Conservation (phyloP, 768 basidiomycete species). For the Hygrophorus pudorinus region DNA sequence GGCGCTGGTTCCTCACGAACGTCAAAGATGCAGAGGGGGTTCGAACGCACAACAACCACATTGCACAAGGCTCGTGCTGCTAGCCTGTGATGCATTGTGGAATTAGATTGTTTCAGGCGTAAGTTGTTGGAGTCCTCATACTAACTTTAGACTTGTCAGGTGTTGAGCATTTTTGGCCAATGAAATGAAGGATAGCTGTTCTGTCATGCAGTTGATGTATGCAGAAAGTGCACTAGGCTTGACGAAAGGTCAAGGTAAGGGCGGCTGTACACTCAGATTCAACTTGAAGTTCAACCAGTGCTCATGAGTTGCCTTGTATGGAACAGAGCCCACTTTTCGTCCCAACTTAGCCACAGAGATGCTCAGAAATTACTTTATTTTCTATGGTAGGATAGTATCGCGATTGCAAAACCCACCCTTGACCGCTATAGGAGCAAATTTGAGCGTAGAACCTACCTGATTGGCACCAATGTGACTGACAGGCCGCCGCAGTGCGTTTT, state of each 20-base stretch:
- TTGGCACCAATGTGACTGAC: not conserved
- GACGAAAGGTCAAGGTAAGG: not conserved
- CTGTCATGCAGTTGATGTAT: too few species aligned
- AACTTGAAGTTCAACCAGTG: too few species aligned
- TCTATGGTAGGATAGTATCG: not conserved
- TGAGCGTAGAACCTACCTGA: not conserved
- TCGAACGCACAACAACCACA: slow-evolving; percentile 80
- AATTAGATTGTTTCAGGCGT: slow-evolving; percentile 25
- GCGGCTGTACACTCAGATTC: not conserved
- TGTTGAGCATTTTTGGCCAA: too few species aligned
- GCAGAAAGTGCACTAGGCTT: too few species aligned
- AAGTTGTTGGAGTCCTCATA: too few species aligned
- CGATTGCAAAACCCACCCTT: not conserved
- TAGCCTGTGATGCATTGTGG: slow-evolving; percentile 32
- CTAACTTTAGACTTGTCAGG: too few species aligned
- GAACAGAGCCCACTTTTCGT: not conserved
- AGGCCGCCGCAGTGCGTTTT: too few species aligned
- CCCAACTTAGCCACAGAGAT: not conserved
- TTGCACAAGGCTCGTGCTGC: slow-evolving; percentile 60
- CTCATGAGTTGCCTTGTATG: not conserved
- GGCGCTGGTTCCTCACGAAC: slow-evolving; percentile 63
- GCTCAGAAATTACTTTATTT: not conserved
- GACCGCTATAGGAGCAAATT: not conserved
- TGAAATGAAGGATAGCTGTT: too few species aligned
- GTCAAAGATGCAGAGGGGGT: slow-evolving; percentile 78